Base-by-base conservation (phyloP, 495 filamentous ascomycete genomes). In the Penicillium longicatenatum region DNA sequence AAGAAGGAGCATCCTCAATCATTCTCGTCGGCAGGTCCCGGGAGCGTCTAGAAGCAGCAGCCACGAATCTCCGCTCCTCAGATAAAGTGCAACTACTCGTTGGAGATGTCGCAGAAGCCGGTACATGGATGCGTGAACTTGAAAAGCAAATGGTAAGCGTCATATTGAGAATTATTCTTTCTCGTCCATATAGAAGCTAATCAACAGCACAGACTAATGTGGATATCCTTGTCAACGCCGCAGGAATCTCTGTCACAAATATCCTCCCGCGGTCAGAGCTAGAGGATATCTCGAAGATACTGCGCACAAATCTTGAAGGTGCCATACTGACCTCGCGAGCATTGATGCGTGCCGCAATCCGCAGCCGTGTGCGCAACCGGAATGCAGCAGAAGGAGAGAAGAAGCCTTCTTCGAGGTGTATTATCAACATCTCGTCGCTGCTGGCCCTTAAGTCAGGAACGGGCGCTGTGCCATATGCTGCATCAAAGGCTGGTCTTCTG, bases 401-500 rank as follows among this genome's bases (percentile, higher is more conserved):
- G 48, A 57, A 30, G 0, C 33, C 55, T 1, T 54, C 57, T 10
- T 77, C 77, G 4, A 76, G 72, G 64, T 88, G 84, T 61, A 92
- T 96, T 46, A 88, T 96, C 69, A 96, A 94, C 59, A 71, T 96
- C 21, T 84, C 90, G 5, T 91, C 87, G 20, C 70, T 94, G 20
- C 75, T 94, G 14, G 91, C 83, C 0, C 49, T 82, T 2, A 85
- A 86, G 52, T 84, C 80, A 0, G 85, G 84, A 3, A 71, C 67
- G 1, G 91, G 91, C 0, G 83, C 88, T 10, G 79, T 86, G 5
- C 81, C 86, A 2, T 96, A 95, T 66, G 86, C 88, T 6, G 90
- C 91, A 1, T 84, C 85, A 31, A 96, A 95, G 68, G 90, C 91
- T 1, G 91, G 90, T 1, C 66, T 93, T 1, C 57, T 94, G 1